Conservation (phyloP, 2,329 filamentous ascomycete genomes). For the Apiospora malaysiana region DNA sequence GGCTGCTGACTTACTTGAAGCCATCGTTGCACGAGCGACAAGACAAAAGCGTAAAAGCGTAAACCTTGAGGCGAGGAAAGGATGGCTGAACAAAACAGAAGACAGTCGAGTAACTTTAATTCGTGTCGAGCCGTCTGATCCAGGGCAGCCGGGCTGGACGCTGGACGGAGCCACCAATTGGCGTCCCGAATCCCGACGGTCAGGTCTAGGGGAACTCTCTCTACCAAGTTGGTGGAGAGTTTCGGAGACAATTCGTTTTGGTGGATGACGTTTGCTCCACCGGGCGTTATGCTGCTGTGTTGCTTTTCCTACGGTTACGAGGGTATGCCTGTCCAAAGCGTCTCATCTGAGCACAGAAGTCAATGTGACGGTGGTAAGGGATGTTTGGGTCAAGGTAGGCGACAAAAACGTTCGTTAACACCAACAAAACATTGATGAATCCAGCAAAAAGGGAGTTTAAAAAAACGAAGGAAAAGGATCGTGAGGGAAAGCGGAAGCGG, state of each 20-base stretch:
- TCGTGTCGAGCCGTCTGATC: slow-evolving; percentile 5
- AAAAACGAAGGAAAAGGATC: not conserved
- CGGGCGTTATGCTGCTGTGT: slow-evolving; percentile 20
- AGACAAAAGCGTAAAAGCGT: not conserved
- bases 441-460: not conserved
- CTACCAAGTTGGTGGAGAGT: slow-evolving; percentile 21
- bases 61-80: slow-evolving; percentile 14
- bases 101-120: slow-evolving; percentile 19
- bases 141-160: slow-evolving; percentile 7
- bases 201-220: slow-evolving; percentile 19
- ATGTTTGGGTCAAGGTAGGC: slow-evolving; percentile 9
- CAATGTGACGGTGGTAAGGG: slow-evolving; percentile 17
- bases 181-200: slow-evolving; percentile 20
- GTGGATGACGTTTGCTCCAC: slow-evolving; percentile 22
- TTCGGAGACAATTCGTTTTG: slow-evolving; percentile 18
- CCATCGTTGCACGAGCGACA: slow-evolving; percentile 25
- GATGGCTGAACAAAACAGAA: slow-evolving; percentile 18
- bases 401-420: slow-evolving; percentile 12
- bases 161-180: slow-evolving; percentile 14
- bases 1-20: slow-evolving; percentile 29
- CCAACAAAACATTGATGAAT: not conserved
- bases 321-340: slow-evolving; percentile 13
- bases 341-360: slow-evolving; percentile 19
- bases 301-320: slow-evolving; percentile 14
- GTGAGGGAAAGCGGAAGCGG: not conserved